Evolutionary conservation across 2,329 filamentous ascomycete species (phyloP), one percentile per base, ranked within the genome.

Genomic region (Botrytis sinoallii): DNA sequence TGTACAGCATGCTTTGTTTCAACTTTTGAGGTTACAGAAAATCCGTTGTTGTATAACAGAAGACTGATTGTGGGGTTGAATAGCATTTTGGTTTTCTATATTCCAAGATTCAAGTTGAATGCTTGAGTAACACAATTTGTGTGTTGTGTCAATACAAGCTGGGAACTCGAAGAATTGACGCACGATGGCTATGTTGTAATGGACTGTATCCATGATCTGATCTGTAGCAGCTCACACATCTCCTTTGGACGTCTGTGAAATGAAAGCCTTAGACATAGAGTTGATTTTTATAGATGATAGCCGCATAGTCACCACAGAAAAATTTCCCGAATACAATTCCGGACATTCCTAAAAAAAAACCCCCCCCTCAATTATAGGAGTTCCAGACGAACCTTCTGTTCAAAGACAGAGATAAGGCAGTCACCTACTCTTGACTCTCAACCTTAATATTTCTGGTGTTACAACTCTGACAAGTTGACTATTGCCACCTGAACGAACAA

Each of bases 271-370:
- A 32, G n/a, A 35, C 0, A 8, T 1, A 8, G 35, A 10, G 10
- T 18, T 25, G 6, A 18, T 65, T 10, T 32, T 35, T 16, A 12
- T 25, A 42, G 44, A 65, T 16, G 20, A 35, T 1, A 25, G n/a
- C 32, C 22, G 29, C 2, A 25, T 22, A 16, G 42, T 12, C n/a
- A 4, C 20, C 63, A 35, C 25, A 44, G 29, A 22, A 25, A 5
- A 8, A 46, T 35, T 35, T 12, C 22, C 1, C 5, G 20, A 10
- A 18, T 18, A 16, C 3, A 8, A 14, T 25, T 35, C 14, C 2
- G 5, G 2, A 35, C 12, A 6, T 12, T 29, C 18, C 5, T 25
- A 12, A 25, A 8, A 6, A 18, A 0, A 25, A 1, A 32, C 1
- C 32, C 32, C 32, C 32, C 10, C 18, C 10, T 6, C 16, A 10